These are phyloP conservation scores for Toxicodendron radicans DNA, from an alignment of 345 rosid species.

Conservation along the genomic window DNA sequence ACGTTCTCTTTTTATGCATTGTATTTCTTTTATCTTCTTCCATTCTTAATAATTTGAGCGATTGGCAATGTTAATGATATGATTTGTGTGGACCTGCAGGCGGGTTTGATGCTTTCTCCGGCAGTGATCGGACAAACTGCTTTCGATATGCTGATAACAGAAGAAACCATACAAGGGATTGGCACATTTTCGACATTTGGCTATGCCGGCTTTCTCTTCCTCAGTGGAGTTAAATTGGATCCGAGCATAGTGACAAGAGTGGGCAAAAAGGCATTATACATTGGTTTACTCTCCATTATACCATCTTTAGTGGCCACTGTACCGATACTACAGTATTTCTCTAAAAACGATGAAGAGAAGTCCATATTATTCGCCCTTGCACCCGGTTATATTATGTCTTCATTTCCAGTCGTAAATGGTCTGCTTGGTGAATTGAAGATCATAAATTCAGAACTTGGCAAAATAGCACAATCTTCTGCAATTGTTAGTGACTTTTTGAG, in stretches of 20 bases:
- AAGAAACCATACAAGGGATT: slow-evolving; percentile 15
- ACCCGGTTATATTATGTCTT: slow-evolving; percentile 20
- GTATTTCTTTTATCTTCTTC: too few relatives aligned
- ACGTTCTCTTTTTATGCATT: too few relatives aligned
- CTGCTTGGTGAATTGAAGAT: slow-evolving; percentile 29
- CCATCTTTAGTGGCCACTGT: slow-evolving; percentile 22
- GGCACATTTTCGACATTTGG: slow-evolving; percentile 41
- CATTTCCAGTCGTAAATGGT: slow-evolving; percentile 41
- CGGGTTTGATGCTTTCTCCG: too few relatives aligned
- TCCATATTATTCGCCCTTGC: background rate
- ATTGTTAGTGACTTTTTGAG: slow-evolving; percentile 15
- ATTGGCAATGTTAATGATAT: too few relatives aligned
- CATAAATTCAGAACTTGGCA: slow-evolving; percentile 30
- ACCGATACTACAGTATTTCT: background rate
- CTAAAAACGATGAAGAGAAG: background rate
- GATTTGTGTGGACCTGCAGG: too few relatives aligned
- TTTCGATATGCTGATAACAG: background rate
- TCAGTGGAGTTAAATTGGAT: slow-evolving; percentile 36
- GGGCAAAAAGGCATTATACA: slow-evolving; percentile 18
- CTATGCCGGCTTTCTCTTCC: slow-evolving; percentile 21
- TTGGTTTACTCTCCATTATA: slow-evolving; percentile 17
- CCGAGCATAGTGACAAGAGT: slow-evolving; percentile 8
- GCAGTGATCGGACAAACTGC: too few relatives aligned
- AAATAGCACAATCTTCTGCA: slow-evolving; percentile 21
- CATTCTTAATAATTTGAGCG: too few relatives aligned